Conservation (phyloP, 305 asterid genomes). For the Plantago lanceolata region DNA sequence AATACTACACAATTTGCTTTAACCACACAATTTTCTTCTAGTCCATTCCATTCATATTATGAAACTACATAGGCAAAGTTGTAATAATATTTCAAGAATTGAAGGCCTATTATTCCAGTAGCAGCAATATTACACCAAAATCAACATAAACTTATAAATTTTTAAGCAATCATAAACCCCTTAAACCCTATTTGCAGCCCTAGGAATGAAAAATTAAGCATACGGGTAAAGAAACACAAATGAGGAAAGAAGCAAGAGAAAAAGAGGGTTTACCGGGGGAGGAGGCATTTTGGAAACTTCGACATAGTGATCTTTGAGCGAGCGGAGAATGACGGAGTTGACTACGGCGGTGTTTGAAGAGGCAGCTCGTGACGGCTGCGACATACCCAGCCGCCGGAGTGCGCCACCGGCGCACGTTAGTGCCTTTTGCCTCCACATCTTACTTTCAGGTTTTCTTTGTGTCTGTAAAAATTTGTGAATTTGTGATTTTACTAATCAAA, state of each 20-base stretch:
- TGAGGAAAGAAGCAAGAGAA: background rate
- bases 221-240: background rate
- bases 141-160: background rate
- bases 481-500: no score
- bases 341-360: constrained; percentile 51
- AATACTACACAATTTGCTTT: no score
- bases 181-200: background rate
- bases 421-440: constrained; percentile 60
- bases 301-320: constrained; percentile 84
- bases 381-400: constrained; percentile 25
- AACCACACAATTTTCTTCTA: background rate
- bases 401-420: constrained; percentile 42
- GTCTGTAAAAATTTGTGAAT: no score
- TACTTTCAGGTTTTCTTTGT: background rate
- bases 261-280: constrained; percentile 60
- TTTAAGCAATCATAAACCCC: background rate
- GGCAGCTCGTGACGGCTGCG: constrained; percentile 30
- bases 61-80: no score
- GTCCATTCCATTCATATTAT: background rate
- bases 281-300: constrained; percentile 82
- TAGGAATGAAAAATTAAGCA: background rate
- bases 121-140: background rate
- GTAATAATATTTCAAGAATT: no score
- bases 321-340: constrained; percentile 69
- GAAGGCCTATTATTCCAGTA: no score